These are phyloP conservation scores for Trametes villosa DNA, from an alignment of 768 basidiomycete genomes.

Conservation along the genomic window DNA sequence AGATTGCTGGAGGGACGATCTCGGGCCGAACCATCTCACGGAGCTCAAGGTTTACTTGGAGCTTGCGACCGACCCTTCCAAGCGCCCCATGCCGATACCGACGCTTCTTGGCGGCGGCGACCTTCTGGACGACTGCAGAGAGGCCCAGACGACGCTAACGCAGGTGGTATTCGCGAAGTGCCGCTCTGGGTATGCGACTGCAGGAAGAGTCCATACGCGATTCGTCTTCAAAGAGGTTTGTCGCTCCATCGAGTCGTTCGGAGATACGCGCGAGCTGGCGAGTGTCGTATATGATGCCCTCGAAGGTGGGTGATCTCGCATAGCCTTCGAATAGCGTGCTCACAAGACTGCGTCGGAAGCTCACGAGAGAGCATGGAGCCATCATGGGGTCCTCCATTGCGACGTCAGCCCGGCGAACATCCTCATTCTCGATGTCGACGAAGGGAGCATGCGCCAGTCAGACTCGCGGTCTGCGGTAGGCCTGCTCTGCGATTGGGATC, in stretches of 20 bases:
- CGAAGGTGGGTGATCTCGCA: background rate
- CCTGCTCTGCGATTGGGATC: background rate
- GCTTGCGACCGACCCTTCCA: background rate
- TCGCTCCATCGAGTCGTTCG: background rate
- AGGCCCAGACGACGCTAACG: background rate
- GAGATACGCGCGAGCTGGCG: background rate
- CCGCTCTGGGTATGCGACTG: too few species aligned
- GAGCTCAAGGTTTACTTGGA: background rate
- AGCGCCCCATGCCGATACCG: background rate
- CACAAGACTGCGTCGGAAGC: background rate
- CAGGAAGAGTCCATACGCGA: background rate
- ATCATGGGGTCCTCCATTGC: background rate
- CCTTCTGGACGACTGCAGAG: background rate
- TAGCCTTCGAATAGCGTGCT: background rate
- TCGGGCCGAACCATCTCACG: background rate
- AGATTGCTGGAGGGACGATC: background rate
- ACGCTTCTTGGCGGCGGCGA: background rate
- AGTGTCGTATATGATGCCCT: background rate
- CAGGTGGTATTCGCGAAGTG: background rate
- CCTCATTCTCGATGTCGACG: background rate
- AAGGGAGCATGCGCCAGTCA: background rate
- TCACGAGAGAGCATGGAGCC: background rate
- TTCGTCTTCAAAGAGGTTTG: background rate
- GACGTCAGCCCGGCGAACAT: background rate
- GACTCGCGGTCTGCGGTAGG: too few species aligned